A percentile compares a stretch with the other conserved stretches of the same genome.
phyloP scores from a whole-genome alignment of 106 monocot species.

The Iris macrosiphon region DNA sequence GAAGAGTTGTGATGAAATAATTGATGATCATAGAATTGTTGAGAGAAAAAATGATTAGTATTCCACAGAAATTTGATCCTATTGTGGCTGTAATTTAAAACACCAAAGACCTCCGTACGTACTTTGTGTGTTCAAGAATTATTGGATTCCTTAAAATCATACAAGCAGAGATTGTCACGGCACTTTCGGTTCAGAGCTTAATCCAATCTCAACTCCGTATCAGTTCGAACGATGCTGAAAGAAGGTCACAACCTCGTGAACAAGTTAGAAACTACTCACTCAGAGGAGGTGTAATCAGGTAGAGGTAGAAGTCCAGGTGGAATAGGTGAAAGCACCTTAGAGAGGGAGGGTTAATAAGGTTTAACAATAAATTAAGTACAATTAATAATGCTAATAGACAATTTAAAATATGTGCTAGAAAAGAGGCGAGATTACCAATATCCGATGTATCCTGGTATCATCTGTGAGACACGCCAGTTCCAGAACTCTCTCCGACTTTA shows the following conservation, averaged over 20 bases:
- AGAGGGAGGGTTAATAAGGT: no score
- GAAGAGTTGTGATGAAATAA: background rate
- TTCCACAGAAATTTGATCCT: background rate
- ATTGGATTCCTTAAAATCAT: background rate
- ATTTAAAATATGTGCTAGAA: no score
- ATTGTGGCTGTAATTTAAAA: slow-evolving; percentile 1
- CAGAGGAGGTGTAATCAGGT: background rate
- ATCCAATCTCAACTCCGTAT: background rate
- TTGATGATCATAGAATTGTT: background rate
- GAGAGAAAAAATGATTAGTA: slow-evolving; percentile 5
- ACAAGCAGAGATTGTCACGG: background rate
- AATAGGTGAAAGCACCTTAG: background rate
- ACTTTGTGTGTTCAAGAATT: background rate
- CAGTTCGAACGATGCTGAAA: background rate
- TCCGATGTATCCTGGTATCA: no score
- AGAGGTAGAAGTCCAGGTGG: background rate
- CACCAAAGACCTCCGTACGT: slow-evolving; percentile 2
- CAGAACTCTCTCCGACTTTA: no score
- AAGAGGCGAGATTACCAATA: no score
- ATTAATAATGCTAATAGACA: no score
- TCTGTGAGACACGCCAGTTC: no score
- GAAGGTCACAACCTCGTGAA: background rate
- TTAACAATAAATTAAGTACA: no score
- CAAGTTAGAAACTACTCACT: background rate
- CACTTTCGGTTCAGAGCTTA: background rate